Evolutionary conservation across 2,329 filamentous ascomycete species (phyloP).

Genomic region (Cryphonectria parasitica): DNA sequence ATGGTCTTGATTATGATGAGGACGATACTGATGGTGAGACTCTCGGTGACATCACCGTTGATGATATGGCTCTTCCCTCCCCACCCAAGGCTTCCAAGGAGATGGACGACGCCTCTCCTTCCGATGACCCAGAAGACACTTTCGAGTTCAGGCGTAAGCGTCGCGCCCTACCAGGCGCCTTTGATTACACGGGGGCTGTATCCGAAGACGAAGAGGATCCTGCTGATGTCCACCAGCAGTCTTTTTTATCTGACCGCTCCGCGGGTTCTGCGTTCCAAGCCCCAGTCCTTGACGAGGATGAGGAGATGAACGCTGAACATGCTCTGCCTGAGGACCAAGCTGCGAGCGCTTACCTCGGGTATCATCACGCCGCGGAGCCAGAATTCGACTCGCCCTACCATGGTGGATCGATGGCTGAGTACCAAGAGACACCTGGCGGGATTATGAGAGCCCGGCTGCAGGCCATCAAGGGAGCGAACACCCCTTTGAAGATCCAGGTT

Average conservation of each 20-base stretch:
- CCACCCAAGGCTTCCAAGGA: conserved; percentile 19
- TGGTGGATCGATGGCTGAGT: conserved; percentile 51
- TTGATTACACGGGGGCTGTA: conserved; percentile 64
- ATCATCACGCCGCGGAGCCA: conserved; percentile 77
- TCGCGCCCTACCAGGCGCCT: conserved; percentile 74
- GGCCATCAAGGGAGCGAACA: conserved; percentile 62
- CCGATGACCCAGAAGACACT: conserved; percentile 57
- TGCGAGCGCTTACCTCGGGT: conserved; percentile 75
- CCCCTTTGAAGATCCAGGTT: conserved; percentile 63
- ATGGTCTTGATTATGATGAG: conserved; percentile 81
- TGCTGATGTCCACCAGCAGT: conserved; percentile 57
- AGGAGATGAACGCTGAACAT: conserved; percentile 76
- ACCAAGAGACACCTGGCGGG: conserved; percentile 60
- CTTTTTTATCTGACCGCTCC: conserved; percentile 95
- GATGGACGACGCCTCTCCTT: conserved; percentile 39
- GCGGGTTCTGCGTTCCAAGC: conserved; percentile 74
- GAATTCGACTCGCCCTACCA: conserved; percentile 57
- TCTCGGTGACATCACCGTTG: conserved; percentile 41
- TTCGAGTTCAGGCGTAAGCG: conserved; percentile 58
- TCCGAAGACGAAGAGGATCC: conserved; percentile 59
- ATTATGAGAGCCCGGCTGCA: conserved; percentile 67
- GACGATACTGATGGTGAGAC: conserved; percentile 68
- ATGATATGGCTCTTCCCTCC: conserved; percentile 33
- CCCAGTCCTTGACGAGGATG: conserved; percentile 62
- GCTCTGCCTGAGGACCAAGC: conserved; percentile 71